Percentiles rank a stretch among this genome's conserved stretches.
Conservation (phyloP, 75 land plant species). For the Gnetum montanum region DNA sequence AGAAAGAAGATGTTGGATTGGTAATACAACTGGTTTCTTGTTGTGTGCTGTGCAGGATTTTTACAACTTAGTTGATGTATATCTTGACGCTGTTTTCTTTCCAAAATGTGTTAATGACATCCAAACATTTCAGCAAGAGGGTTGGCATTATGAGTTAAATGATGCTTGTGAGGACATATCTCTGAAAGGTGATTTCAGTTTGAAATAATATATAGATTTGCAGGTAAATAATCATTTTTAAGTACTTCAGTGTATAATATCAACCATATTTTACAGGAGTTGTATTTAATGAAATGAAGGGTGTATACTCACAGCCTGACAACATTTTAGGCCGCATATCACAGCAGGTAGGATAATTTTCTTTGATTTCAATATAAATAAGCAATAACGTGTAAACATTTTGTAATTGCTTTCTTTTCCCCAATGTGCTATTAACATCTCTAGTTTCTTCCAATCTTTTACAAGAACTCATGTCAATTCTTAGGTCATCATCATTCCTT, state of each 20-base stretch:
- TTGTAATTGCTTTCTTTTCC: too few species aligned
- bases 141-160: conserved; percentile 98
- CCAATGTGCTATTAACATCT: too few species aligned
- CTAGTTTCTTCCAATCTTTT: too few species aligned
- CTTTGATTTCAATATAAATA: too few species aligned
- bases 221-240: background rate
- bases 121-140: conserved; percentile 95
- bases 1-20: too few species aligned
- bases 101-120: conserved; percentile 90
- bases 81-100: conserved; percentile 94
- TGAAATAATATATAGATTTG: too few species aligned
- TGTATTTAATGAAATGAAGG: conserved; percentile 99
- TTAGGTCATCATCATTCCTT: too few species aligned
- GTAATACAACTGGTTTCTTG: background rate
- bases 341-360: conserved; percentile 55
- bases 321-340: conserved; percentile 67
- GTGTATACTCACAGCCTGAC: conserved; percentile 99
- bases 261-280: conserved; percentile 47
- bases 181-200: conserved; percentile 69
- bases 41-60: conserved; percentile 60
- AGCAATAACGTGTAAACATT: too few species aligned
- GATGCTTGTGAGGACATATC: conserved; percentile 88
- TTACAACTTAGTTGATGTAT: conserved; percentile 97
- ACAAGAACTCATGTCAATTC: too few species aligned
- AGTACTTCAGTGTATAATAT: too few species aligned